Percentiles rank a stretch among this genome's conserved stretches.
phyloP scores from a whole-genome alignment of 1,139 yeast genomes.

The Blastobotrys buckinghamii region DNA sequence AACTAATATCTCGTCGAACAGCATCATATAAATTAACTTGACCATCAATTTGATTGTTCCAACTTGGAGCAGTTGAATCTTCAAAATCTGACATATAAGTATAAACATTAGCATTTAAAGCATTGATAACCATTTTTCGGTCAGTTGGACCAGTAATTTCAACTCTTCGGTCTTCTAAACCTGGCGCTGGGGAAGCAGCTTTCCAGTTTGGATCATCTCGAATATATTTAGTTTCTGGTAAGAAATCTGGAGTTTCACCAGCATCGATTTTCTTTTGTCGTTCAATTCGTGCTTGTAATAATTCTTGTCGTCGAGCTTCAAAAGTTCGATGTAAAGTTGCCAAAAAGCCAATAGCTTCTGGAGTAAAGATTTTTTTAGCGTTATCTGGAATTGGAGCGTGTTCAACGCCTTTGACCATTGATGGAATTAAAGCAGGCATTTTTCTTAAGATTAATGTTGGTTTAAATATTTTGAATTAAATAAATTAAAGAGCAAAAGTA shows the following conservation, averaged over 20 bases:
- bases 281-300: constrained; percentile 53
- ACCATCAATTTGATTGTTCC: constrained; percentile 82
- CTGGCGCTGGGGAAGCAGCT: constrained; percentile 72
- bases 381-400: constrained; percentile 24
- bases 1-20: constrained; percentile 61
- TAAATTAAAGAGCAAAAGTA: not conserved
- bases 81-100: constrained; percentile 96
- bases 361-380: constrained; percentile 43
- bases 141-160: constrained; percentile 53
- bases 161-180: constrained; percentile 53
- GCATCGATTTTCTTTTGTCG: constrained; percentile 59
- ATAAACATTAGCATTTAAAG: constrained; percentile 80
- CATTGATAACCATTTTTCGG: constrained; percentile 91
- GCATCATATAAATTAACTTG: constrained; percentile 93
- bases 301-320: constrained; percentile 52
- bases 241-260: constrained; percentile 66
- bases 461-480: not conserved
- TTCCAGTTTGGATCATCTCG: constrained; percentile 74
- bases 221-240: constrained; percentile 64
- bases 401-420: constrained; percentile 27
- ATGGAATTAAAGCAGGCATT: constrained; percentile 33
- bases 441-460: constrained; percentile 6
- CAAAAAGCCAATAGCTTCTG: constrained; percentile 65
- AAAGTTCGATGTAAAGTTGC: constrained; percentile 71
- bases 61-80: constrained; percentile 93